These are phyloP conservation scores for Kodamaea leandrae DNA, from an alignment of 805 yeast species.

Conservation along the genomic window DNA sequence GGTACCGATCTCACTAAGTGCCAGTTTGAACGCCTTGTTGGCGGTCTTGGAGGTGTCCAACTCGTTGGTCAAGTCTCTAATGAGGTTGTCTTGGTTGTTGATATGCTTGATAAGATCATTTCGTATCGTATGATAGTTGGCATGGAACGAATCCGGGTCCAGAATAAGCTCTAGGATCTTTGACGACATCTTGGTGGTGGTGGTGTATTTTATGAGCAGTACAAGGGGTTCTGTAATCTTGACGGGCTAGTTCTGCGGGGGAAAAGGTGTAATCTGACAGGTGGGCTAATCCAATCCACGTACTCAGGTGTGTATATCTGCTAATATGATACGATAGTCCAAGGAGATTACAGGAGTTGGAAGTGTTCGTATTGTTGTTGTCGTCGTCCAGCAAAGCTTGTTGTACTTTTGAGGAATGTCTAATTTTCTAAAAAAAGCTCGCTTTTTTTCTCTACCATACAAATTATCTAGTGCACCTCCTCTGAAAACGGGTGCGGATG, in stretches of 20 bases:
- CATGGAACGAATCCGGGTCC: constrained; percentile 35
- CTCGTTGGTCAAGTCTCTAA: constrained; percentile 27
- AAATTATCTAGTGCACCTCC: no score
- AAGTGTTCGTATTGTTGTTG: no score
- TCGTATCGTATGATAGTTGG: constrained; percentile 30
- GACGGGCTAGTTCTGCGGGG: no score
- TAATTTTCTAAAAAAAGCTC: neutral
- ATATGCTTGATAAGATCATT: constrained; percentile 28
- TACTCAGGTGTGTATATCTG: no score
- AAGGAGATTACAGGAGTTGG: no score
- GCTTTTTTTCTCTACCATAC: neutral
- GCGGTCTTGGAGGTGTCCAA: constrained; percentile 44
- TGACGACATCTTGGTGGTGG: constrained; percentile 26
- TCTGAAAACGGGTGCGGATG: no score
- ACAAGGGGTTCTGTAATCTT: neutral
- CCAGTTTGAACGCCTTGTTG: constrained; percentile 68
- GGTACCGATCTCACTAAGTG: constrained; percentile 76
- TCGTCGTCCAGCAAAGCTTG: no score
- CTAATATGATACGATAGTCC: no score
- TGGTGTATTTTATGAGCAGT: neutral
- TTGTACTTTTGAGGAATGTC: neutral
- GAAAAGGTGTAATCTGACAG: neutral
- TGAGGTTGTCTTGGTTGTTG: constrained; percentile 28
- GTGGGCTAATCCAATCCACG: no score
- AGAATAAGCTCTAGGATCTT: constrained; percentile 36